phyloP scores from a whole-genome alignment of 2,329 filamentous ascomycete species.

The Alternaria hordeiaustralica region DNA sequence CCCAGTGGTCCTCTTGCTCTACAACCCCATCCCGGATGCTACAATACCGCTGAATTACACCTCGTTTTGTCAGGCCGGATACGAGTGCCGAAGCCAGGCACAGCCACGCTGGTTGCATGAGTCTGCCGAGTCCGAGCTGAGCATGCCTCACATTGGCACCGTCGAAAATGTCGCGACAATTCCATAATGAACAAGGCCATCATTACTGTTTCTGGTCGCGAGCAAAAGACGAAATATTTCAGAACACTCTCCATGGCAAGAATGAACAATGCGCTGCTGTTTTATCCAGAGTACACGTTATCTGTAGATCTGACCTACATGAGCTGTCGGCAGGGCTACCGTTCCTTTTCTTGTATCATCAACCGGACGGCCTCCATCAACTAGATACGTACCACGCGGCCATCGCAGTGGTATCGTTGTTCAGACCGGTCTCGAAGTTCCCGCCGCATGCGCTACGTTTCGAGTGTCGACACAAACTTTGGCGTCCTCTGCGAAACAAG shows the following conservation, averaged over 20 bases:
- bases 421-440: slow-evolving; percentile 7
- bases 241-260: background rate
- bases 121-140: background rate
- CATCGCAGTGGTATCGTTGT: background rate
- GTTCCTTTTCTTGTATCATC: slow-evolving; percentile 1
- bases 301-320: background rate
- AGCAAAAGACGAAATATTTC: background rate
- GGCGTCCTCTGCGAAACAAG: slow-evolving; percentile 9
- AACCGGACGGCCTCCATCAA: background rate
- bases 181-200: background rate
- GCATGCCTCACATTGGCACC: background rate
- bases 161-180: background rate
- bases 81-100: background rate
- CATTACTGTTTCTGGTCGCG: background rate
- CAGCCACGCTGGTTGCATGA: background rate
- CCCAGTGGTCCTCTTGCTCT: background rate
- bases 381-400: slow-evolving; percentile 1
- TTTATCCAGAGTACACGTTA: background rate
- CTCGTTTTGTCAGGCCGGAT: background rate
- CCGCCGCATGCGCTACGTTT: slow-evolving; percentile 10
- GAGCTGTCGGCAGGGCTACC: background rate
- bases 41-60: too few relatives aligned
- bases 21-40: background rate
- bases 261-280: background rate
- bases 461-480: slow-evolving; percentile 13